These are phyloP conservation scores for Cymbomonas tetramitiformis DNA, from an alignment of 139 green algal species.

Conservation along the genomic window DNA sequence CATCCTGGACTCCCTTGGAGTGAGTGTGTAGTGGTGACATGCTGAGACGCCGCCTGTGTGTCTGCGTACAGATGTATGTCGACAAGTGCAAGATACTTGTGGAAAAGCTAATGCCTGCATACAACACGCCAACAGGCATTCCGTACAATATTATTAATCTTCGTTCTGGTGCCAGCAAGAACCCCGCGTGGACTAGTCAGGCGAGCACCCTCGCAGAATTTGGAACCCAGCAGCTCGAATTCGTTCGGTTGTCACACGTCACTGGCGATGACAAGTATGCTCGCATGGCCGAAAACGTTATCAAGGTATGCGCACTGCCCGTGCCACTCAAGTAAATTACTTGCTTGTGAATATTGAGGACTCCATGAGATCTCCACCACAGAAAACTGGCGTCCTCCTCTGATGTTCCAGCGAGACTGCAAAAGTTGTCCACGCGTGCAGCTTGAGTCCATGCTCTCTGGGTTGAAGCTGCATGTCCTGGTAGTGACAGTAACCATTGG, in stretches of 20 bases:
- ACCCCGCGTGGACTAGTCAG: conserved; percentile 28
- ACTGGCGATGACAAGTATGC: conserved; percentile 26
- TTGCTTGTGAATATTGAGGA: too few species aligned
- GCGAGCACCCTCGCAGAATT: conserved; percentile 30
- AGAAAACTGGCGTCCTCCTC: too few species aligned
- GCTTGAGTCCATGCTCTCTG: too few species aligned
- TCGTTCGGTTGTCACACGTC: conserved; percentile 25
- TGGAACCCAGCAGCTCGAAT: conserved; percentile 41
- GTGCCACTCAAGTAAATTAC: not conserved
- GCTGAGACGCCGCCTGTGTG: too few species aligned
- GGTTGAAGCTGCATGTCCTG: too few species aligned
- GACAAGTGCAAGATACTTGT: conserved; percentile 35
- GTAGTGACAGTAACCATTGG: too few species aligned
- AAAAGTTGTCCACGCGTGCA: too few species aligned
- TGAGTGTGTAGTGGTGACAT: too few species aligned
- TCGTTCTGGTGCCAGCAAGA: conserved; percentile 19
- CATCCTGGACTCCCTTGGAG: too few species aligned
- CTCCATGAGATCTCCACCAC: too few species aligned
- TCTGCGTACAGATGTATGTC: conserved; percentile 16
- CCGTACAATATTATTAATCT: conserved; percentile 42
- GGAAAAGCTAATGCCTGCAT: conserved; percentile 44
- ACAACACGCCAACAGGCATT: conserved; percentile 50
- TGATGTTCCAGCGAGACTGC: too few species aligned
- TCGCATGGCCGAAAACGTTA: conserved; percentile 10
- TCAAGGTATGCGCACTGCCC: conserved; percentile 12